A percentile compares a stretch with the other conserved stretches of the same genome.
Evolutionary conservation across 257 asterid genomes (phyloP).

Genomic region (Plectranthus barbatus): DNA sequence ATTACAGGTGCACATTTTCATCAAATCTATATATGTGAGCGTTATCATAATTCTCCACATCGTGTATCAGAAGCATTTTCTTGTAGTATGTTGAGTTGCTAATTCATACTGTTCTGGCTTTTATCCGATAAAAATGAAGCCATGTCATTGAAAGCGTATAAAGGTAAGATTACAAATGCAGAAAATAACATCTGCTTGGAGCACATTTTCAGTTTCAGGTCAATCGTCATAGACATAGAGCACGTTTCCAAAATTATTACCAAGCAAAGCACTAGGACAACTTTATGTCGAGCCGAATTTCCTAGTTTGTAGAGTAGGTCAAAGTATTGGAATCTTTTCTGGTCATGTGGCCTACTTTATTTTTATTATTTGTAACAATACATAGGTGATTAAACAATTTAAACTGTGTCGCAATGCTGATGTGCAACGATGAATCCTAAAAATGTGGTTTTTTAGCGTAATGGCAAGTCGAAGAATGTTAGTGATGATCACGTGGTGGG

Average conservation of each 20-base stretch:
- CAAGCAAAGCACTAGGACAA: not conserved
- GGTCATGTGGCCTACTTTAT: not conserved
- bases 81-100: not conserved
- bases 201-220: slow-evolving; percentile 8
- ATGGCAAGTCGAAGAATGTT: too few relatives aligned
- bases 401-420: too few relatives aligned
- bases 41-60: not conserved
- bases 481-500: too few relatives aligned
- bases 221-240: not conserved
- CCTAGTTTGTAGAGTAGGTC: too few relatives aligned
- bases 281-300: too few relatives aligned
- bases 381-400: too few relatives aligned
- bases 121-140: too few relatives aligned
- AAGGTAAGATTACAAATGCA: too few relatives aligned
- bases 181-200: not conserved
- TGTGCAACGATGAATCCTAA: too few relatives aligned
- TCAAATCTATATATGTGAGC: slow-evolving; percentile 11
- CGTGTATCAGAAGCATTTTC: not conserved
- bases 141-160: too few relatives aligned
- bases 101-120: not conserved
- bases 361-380: too few relatives aligned
- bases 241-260: not conserved
- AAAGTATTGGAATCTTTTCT: not conserved
- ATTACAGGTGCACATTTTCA: slow-evolving; percentile 8
- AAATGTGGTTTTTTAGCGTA: too few relatives aligned